phyloP scores from a whole-genome alignment of 495 filamentous ascomycete genomes.

The Entonaema liquescens region DNA sequence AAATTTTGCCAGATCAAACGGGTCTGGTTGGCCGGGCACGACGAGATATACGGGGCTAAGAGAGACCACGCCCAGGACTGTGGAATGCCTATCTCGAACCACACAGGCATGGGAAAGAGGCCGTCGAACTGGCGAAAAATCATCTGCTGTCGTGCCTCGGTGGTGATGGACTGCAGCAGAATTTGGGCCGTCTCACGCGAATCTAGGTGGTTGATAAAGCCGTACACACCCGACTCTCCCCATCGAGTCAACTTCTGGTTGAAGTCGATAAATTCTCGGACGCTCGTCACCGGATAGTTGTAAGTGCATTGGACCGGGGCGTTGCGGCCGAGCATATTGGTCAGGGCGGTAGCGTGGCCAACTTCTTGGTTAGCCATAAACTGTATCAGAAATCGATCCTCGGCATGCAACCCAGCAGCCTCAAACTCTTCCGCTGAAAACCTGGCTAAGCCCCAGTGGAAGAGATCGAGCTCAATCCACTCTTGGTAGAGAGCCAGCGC shows the following conservation, averaged over 20 bases:
- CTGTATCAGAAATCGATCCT: conserved; percentile 75
- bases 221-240: conserved; percentile 84
- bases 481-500: conserved; percentile 79
- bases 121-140: conserved; percentile 88
- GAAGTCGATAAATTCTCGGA: conserved; percentile 85
- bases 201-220: conserved; percentile 83
- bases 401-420: conserved; percentile 69
- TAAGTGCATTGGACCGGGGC: conserved; percentile 81
- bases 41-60: conserved; percentile 83
- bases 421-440: conserved; percentile 78
- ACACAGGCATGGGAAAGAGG: conserved; percentile 85
- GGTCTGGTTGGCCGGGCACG: conserved; percentile 77
- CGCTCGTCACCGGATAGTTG: conserved; percentile 81
- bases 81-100: conserved; percentile 82
- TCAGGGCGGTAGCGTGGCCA: conserved; percentile 80
- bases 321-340: conserved; percentile 81
- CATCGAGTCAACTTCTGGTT: conserved; percentile 85
- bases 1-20: conserved; percentile 90
- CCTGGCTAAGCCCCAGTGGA: conserved; percentile 77
- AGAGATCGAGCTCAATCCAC: conserved; percentile 88
- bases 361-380: conserved; percentile 90
- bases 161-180: conserved; percentile 78
- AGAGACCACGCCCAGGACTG: conserved; percentile 91
- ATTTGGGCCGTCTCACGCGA: conserved; percentile 77
- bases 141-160: conserved; percentile 88